Base-by-base conservation (phyloP, 2,329 filamentous ascomycete genomes). In the Stenocarpella maydis region DNA sequence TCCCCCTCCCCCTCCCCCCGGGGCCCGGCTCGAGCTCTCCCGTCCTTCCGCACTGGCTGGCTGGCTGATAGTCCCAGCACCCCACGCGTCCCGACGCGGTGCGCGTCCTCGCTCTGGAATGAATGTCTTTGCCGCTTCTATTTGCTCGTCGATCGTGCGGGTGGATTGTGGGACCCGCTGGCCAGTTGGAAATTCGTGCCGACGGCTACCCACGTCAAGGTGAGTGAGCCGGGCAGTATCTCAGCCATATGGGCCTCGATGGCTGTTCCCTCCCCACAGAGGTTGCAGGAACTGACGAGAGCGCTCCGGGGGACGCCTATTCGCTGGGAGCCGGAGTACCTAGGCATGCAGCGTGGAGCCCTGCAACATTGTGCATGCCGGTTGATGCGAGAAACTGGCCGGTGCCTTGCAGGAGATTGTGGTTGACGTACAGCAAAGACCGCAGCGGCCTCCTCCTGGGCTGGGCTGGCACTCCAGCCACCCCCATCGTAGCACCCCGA, bases 81-180 rank as follows among this genome's bases (percentile, higher is more conserved):
- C 28, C 41, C 58, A 63, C 43, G 58, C 58, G 58, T 63, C 58
- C 19, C 24, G 31, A 47, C 58, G 43, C 43, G 28, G 58, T 47
- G 58, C 58, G 58, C 43, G 41, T 47, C 43, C 58, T 63, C 58
- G 19, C 58, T 47, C 41, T 63, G 58, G 58, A 63, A 63, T 63
- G 58, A 63, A 49, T 63, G 58, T 63, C 58, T 63, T 49, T 49
- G 58, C 58, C 58, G 58, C 41, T 7, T 37, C 43, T 28, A 47
- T 24, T 24, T 47, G 26, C 10, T 21, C 26, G 41, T 24, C 55
- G 55, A 61, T 61, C 41, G 21, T 21, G 37, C 53, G 34, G 53
- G 34, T 37, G 31, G 34, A 15, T 4, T n/a, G 10, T 55, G 53
- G 54, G 54, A 37, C 31, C n/a, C 26, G 41, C 21, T 47, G 55